Percentiles rank a stretch among this genome's conserved stretches.
phyloP scores from a whole-genome alignment of 257 asterid genomes.

The Osmanthus fragrans region DNA sequence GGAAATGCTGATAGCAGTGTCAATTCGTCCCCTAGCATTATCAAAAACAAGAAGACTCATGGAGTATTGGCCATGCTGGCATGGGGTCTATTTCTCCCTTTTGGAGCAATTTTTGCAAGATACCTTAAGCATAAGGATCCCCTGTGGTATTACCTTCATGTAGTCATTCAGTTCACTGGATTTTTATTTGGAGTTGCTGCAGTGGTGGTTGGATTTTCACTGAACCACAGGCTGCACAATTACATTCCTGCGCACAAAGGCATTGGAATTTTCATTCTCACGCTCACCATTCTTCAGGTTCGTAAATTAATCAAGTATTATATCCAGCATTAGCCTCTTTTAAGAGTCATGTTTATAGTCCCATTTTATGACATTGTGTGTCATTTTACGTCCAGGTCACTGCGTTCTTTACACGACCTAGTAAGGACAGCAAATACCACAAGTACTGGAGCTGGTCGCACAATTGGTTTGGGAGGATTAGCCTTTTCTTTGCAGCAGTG shows the following conservation, averaged over 20 bases:
- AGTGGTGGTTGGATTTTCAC: conserved; percentile 63
- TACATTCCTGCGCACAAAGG: conserved; percentile 75
- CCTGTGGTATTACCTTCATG: conserved; percentile 80
- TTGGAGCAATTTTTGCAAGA: conserved; percentile 77
- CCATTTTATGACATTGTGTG: not conserved
- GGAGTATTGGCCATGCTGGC: conserved; percentile 67
- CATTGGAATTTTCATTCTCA: conserved; percentile 71
- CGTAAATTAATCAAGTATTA: not conserved
- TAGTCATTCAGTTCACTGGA: conserved; percentile 63
- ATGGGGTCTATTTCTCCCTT: conserved; percentile 85
- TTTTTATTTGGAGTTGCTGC: conserved; percentile 77
- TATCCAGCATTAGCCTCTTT: too few relatives aligned
- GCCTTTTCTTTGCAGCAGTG: conserved; percentile 74
- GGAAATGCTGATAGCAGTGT: conserved; percentile 40
- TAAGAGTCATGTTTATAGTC: too few relatives aligned
- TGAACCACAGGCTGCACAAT: conserved; percentile 56
- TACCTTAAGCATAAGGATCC: conserved; percentile 61
- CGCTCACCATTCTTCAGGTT: conserved; percentile 77
- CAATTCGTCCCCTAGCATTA: conserved; percentile 29
- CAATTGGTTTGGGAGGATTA: conserved; percentile 66
- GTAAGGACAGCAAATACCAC: conserved; percentile 62
- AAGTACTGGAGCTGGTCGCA: conserved; percentile 77
- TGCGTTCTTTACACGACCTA: conserved; percentile 73
- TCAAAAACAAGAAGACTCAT: conserved; percentile 66
- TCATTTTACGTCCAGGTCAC: conserved; percentile 42